phyloP scores from a whole-genome alignment of 2,329 filamentous ascomycete species.

The Aspergillus fructus region DNA sequence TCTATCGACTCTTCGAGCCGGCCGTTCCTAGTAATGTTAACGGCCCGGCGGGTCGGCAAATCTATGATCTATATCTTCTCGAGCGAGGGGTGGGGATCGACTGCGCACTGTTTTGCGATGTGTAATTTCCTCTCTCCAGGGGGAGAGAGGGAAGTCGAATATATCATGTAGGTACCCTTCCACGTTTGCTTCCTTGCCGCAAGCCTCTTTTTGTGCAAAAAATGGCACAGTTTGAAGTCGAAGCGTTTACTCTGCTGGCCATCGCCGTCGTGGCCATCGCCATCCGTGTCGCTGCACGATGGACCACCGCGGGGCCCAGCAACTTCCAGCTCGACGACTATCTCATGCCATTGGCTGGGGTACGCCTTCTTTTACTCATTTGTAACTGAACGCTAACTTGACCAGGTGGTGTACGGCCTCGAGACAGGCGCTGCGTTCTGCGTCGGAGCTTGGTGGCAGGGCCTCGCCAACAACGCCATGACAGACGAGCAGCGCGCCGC shows the following conservation, averaged over 20 bases:
- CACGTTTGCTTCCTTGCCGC: too few relatives aligned
- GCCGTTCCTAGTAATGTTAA: neutral
- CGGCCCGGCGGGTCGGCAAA: neutral
- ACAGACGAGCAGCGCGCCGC: conserved; percentile 49
- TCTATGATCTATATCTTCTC: neutral
- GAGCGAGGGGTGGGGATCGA: neutral
- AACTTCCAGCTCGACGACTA: conserved; percentile 61
- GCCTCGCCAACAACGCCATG: conserved; percentile 60
- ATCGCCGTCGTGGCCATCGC: conserved; percentile 52
- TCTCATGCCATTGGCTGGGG: conserved; percentile 56
- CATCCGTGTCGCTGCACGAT: conserved; percentile 53
- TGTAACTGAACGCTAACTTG: neutral
- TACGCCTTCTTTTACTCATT: conserved; percentile 25
- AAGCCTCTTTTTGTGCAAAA: neutral
- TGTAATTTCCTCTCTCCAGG: neutral
- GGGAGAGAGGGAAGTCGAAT: too few relatives aligned
- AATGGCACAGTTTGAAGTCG: conserved; percentile 39
- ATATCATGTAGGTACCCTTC: neutral
- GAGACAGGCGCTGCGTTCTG: conserved; percentile 53
- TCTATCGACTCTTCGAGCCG: neutral
- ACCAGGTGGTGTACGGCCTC: conserved; percentile 52
- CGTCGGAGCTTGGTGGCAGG: conserved; percentile 50
- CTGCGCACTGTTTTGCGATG: neutral
- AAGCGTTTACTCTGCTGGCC: conserved; percentile 53
- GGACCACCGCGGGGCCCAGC: conserved; percentile 48